Evolutionary conservation across 257 asterid genomes (phyloP), one percentile per base, ranked within the genome.

Genomic region (Gentiana straminea): DNA sequence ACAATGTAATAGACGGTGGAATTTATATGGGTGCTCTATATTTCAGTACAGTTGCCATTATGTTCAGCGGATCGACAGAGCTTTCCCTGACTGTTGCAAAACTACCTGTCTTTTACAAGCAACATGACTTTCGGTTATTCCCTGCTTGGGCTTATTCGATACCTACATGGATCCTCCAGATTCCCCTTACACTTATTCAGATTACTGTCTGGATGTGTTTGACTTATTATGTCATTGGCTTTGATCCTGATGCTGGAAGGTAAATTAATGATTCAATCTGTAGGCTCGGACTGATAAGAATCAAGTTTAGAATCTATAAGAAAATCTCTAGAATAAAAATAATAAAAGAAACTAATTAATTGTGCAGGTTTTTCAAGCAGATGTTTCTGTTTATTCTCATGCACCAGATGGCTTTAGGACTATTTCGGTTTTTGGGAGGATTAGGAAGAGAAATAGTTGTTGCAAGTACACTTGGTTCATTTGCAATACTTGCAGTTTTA

Each of bases 31-130:
- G 98, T 9, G 98, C 95, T 47, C 82, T 91, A 34, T 87, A 82
- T 78, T 91, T 76, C 61, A 77, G 82, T 8, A 70, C 84, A 52
- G 83, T 91, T 46, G 82, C 81, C 83, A 75, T 84, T 67, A 88
- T 86, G 70, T 91, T 87, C 69, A 87, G 87, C 66, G 98, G 98
- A 51, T 81, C 81, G 51, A 69, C 83, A 73, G 98, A 91, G 78
- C 86, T 86, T 46, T 80, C 95, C 2, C 79, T 86, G 80, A 73
- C 81, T 73, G 81, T 87, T 61, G 66, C 81, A 39, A 91, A 82
- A 81, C 94, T 91, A 69, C 95, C 98, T 4, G 81, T 83, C 44
- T 76, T 91, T 63, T 91, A 91, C 77, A 91, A 87, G 80, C 98
- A 91, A 46, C 71, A 96, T 55, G 96, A 91, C 68, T 67, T 86